Conservation (phyloP, 495 filamentous ascomycete genomes). For the Talaromyces adpressus region DNA sequence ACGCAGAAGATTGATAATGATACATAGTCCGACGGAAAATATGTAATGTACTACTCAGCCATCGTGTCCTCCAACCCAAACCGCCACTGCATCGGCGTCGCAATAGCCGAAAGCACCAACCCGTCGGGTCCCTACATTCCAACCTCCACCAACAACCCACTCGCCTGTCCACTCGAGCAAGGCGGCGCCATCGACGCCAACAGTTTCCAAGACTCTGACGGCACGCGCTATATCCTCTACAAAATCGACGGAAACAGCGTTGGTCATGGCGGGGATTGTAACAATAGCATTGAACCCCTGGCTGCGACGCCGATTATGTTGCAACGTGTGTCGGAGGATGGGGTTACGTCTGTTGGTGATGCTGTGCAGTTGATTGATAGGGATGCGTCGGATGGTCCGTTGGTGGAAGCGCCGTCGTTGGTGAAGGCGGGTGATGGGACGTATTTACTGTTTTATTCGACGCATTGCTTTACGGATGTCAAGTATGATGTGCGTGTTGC, state of each 20-base stretch:
- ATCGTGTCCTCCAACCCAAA: slow-evolving; percentile 23
- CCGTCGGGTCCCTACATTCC: slow-evolving; percentile 45
- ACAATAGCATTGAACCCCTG: slow-evolving; percentile 42
- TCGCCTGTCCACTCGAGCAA: slow-evolving; percentile 42
- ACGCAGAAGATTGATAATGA: no score
- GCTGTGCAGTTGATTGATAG: slow-evolving; percentile 50
- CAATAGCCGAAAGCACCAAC: slow-evolving; percentile 27
- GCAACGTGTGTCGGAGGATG: slow-evolving; percentile 46
- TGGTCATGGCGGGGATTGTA: slow-evolving; percentile 50
- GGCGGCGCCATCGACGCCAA: slow-evolving; percentile 55
- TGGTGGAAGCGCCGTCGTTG: slow-evolving; percentile 56
- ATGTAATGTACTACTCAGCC: slow-evolving; percentile 56
- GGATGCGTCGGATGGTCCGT: slow-evolving; percentile 45
- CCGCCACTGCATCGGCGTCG: slow-evolving; percentile 51
- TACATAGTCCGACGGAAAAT: slow-evolving; percentile 40
- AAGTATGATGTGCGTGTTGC: slow-evolving; percentile 52
- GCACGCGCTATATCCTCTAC: slow-evolving; percentile 51
- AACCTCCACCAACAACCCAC: slow-evolving; percentile 24
- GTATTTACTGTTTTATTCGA: slow-evolving; percentile 57
- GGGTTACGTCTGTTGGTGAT: slow-evolving; percentile 41
- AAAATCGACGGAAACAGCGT: slow-evolving; percentile 58
- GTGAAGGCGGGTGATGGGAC: slow-evolving; percentile 35
- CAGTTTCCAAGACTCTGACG: slow-evolving; percentile 45
- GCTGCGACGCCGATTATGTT: slow-evolving; percentile 53
- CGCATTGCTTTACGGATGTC: slow-evolving; percentile 45